Evolutionary conservation across 345 rosid genomes (phyloP).

Genomic region (Lenwebbia sp.): DNA sequence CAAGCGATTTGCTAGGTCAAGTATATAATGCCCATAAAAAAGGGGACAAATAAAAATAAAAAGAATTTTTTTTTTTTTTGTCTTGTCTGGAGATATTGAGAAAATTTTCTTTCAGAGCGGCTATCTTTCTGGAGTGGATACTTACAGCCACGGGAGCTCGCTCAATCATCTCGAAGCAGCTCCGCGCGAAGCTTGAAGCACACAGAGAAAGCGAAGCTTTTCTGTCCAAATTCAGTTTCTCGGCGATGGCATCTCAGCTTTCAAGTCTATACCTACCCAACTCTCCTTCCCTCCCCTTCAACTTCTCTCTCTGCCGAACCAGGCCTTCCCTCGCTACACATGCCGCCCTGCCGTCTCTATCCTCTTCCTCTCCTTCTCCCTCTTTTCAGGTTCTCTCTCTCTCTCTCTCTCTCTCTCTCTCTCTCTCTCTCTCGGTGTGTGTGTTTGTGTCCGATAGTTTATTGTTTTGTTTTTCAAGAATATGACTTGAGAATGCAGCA

Average conservation of each 20-base stretch:
- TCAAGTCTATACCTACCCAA: conserved; percentile 12
- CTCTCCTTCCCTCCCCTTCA: conserved; percentile 4
- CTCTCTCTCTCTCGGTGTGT: not conserved
- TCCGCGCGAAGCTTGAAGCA: not conserved
- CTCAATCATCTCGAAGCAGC: not conserved
- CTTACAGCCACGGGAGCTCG: not conserved
- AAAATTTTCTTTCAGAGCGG: not conserved
- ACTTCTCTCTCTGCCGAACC: conserved; percentile 10
- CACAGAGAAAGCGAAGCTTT: not conserved
- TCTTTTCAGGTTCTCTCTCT: conserved; percentile 14
- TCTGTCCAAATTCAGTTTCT: not conserved
- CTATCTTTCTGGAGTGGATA: not conserved
- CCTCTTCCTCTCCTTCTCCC: conserved; percentile 33
- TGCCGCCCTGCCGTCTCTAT: conserved; percentile 27
- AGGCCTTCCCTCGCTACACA: conserved; percentile 17
- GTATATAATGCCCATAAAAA: not conserved
- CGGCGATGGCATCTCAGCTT: conserved; percentile 15
- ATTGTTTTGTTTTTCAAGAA: not conserved
- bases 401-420: not conserved
- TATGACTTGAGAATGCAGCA: not conserved
- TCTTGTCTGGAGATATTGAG: not conserved
- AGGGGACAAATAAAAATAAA: not conserved
- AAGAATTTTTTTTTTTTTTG: no score
- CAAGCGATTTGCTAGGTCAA: not conserved
- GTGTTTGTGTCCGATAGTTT: not conserved